These are phyloP conservation scores for Warburgia ugandensis DNA, from an alignment of 164 flowering plant genomes.

Conservation along the genomic window DNA sequence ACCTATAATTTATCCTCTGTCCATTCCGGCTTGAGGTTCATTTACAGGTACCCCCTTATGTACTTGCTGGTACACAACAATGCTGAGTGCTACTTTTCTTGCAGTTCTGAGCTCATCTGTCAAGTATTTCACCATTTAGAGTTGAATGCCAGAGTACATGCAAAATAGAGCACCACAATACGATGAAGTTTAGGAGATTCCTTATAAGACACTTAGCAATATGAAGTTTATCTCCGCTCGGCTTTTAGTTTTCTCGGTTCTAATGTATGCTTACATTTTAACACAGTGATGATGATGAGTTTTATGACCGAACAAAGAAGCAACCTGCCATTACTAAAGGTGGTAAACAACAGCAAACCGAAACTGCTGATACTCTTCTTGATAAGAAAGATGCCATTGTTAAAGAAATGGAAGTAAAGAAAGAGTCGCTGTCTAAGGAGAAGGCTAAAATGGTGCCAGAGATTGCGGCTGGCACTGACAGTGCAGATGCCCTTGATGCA, in stretches of 20 bases:
- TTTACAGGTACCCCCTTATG: no score
- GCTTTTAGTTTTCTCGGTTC: neutral
- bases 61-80: no score
- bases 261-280: no score
- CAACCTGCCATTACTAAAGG: constrained; percentile 32
- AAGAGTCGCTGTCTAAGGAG: constrained; percentile 40
- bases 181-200: no score
- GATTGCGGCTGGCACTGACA: constrained; percentile 27
- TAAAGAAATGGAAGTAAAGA: constrained; percentile 62
- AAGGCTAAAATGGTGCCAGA: constrained; percentile 34
- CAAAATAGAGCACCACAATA: no score
- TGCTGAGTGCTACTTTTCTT: no score
- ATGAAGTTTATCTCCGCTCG: neutral
- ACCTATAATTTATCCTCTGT: no score
- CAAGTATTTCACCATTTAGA: no score
- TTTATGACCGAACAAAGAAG: constrained; percentile 88
- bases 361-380: constrained; percentile 92
- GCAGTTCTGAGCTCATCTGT: no score
- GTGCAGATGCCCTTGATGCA: constrained; percentile 88
- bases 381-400: constrained; percentile 72
- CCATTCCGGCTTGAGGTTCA: no score
- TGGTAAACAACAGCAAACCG: constrained; percentile 50
- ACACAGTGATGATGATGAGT: constrained; percentile 92
- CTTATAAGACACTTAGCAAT: no score
- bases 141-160: no score